Evolutionary conservation across 2,329 filamentous ascomycete species (phyloP), one percentile per base, ranked within the genome.

Genomic region (Rhynchosporium agropyri): DNA sequence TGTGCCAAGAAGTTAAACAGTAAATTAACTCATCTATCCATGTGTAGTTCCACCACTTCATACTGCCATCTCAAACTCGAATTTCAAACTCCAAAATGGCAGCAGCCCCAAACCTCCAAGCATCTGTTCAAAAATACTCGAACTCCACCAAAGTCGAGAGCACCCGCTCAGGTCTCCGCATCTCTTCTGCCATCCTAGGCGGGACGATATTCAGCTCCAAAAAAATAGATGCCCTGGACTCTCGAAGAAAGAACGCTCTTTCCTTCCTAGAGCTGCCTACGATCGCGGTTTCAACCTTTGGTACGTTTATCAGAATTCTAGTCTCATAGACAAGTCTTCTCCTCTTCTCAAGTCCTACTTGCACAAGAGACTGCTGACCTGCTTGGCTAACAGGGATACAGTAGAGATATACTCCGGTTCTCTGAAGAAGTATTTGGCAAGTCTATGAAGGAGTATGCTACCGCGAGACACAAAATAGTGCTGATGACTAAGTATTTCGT

Each of bases 121-220:
- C 31, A n/a, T 31, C 29, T 20, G 29, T 51, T n/a, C 60, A 66
- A 46, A 50, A 64, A 56, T 69, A 77, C 4, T 15, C 80, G 10
- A 77, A 78, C 42, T 68, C 68, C 48, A 76, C 78, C 63, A 81
- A 81, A 67, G 76, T 74, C 64, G 78, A 81, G 60, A 83, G 82
- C 69, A 77, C 79, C 69, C 83, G 80, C 63, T 84, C 81, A 55
- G 87, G 87, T 40, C 82, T 89, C 9, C 81, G 81, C 59, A 78
- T 89, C 49, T 89, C 86, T 0, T 81, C 83, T 56, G 83, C 87
- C 48, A 86, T 89, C 60, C 77, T 89, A 48, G 87, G 87, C 0
- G 81, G 81, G 65, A 89, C 89, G 86, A 82, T 79, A 70, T 84
- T 87, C 63, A 87, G 87, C n/a, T 77, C 80, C 63, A 1, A 72